phyloP scores from a whole-genome alignment of 805 yeast species.

The Yarrowia osloensis region DNA sequence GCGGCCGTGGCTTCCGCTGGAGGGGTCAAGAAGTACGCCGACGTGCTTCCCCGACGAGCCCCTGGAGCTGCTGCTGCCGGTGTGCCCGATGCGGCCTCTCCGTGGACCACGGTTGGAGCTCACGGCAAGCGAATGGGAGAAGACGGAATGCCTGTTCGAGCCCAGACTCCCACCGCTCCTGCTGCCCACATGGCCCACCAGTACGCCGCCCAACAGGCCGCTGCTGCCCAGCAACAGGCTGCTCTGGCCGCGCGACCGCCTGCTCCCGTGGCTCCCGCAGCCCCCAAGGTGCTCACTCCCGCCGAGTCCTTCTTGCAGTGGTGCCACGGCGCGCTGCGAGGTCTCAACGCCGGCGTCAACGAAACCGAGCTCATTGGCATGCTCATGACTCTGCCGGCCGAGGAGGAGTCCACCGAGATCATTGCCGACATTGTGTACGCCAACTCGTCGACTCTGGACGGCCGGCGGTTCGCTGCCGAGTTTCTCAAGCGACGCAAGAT shows the following conservation, averaged over 20 bases:
- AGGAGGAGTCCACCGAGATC: slow-evolving; percentile 73
- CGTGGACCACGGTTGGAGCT: slow-evolving; percentile 25
- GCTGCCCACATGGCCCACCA: slow-evolving; percentile 40
- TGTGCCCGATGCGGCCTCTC: not conserved
- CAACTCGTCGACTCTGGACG: slow-evolving; percentile 87
- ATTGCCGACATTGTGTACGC: slow-evolving; percentile 91
- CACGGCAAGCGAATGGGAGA: slow-evolving; percentile 27
- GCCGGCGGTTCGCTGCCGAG: slow-evolving; percentile 89
- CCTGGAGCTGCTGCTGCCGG: not conserved
- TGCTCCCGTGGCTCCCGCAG: slow-evolving; percentile 32
- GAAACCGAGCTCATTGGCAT: slow-evolving; percentile 77
- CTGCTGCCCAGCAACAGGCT: slow-evolving; percentile 32
- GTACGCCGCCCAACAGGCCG: slow-evolving; percentile 26
- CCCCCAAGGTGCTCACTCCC: slow-evolving; percentile 30
- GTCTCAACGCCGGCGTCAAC: slow-evolving; percentile 73
- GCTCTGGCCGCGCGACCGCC: slow-evolving; percentile 32
- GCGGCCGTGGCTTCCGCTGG: slow-evolving; percentile 4
- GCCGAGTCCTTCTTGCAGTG: slow-evolving; percentile 44
- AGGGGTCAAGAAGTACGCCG: slow-evolving; percentile 11
- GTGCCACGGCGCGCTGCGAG: slow-evolving; percentile 46
- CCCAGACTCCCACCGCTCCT: slow-evolving; percentile 22
- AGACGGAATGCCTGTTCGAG: slow-evolving; percentile 1
- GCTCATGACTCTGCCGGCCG: slow-evolving; percentile 76
- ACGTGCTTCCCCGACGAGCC: slow-evolving; percentile 22
- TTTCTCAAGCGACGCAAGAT: slow-evolving; percentile 74